phyloP scores from a whole-genome alignment of 2,329 filamentous ascomycete genomes.

The Zymoseptoria pseudotritici region DNA sequence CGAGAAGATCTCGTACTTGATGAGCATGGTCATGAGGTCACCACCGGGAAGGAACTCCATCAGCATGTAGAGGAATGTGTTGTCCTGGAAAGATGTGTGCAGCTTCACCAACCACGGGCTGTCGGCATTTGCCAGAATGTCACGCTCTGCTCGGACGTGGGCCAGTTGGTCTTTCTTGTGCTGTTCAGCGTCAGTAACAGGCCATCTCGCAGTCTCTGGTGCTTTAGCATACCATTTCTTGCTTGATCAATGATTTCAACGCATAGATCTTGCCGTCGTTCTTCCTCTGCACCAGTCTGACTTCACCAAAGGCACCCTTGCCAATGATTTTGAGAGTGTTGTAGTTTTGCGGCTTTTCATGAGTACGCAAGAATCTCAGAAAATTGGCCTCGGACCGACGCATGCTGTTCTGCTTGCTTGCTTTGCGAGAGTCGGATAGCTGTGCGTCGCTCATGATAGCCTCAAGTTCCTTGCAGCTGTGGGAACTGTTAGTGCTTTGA shows the following conservation, averaged over 20 bases:
- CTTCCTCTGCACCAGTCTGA: constrained; percentile 95
- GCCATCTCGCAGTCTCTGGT: neutral
- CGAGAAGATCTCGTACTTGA: constrained; percentile 99
- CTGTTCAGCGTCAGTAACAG: constrained; percentile 23
- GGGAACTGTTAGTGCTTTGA: constrained; percentile 7
- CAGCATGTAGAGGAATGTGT: constrained; percentile 93
- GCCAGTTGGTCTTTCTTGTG: constrained; percentile 98
- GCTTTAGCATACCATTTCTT: constrained; percentile 65
- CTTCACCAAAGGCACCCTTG: constrained; percentile 97
- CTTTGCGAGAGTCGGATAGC: constrained; percentile 67
- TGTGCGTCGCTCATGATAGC: constrained; percentile 71
- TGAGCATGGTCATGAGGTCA: constrained; percentile 99
- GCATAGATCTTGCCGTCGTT: constrained; percentile 95
- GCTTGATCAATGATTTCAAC: constrained; percentile 96
- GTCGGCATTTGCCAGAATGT: constrained; percentile 97
- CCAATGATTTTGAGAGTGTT: constrained; percentile 95
- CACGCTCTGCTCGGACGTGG: constrained; percentile 93
- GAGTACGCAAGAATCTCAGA: constrained; percentile 85
- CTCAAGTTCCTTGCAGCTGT: constrained; percentile 85
- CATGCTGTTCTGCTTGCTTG: constrained; percentile 75
- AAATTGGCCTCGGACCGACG: constrained; percentile 88
- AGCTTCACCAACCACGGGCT: constrained; percentile 99
- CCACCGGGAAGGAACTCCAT: constrained; percentile 99
- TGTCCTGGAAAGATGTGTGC: constrained; percentile 95
- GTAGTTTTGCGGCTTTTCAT: constrained; percentile 91